Conservation (phyloP, 164 flowering plant genomes). For the Dillenia suffruticosa region DNA sequence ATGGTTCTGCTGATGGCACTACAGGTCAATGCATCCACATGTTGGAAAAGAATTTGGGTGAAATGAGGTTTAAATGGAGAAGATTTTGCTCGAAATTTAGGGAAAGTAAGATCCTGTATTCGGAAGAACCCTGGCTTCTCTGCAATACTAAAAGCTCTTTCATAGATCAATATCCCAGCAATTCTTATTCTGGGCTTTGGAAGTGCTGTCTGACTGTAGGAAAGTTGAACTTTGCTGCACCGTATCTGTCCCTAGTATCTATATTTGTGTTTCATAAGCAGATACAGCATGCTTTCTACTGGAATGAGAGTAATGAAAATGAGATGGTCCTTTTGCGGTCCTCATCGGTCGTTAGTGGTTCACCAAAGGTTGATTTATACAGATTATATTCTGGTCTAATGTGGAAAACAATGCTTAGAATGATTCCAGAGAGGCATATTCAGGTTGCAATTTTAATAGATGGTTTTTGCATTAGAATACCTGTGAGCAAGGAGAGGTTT, state of each 20-base stretch:
- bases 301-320: constrained; percentile 15
- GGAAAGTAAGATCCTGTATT: constrained; percentile 21
- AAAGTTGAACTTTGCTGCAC: constrained; percentile 53
- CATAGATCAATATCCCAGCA: constrained; percentile 29
- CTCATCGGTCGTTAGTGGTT: constrained; percentile 19
- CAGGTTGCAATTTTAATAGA: constrained; percentile 56
- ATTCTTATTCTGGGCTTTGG: constrained; percentile 32
- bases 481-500: constrained; percentile 31
- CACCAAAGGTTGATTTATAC: constrained; percentile 19
- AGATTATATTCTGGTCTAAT: constrained; percentile 19
- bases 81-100: constrained; percentile 23
- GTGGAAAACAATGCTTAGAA: constrained; percentile 28
- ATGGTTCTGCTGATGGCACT: constrained; percentile 10
- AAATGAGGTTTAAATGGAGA: constrained; percentile 56
- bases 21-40: constrained; percentile 15
- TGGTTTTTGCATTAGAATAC: constrained; percentile 53
- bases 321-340: constrained; percentile 20
- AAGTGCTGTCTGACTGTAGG: constrained; percentile 56
- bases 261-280: constrained; percentile 39
- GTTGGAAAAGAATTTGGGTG: constrained; percentile 38
- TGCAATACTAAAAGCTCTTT: constrained; percentile 42
- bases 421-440: constrained; percentile 53
- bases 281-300: constrained; percentile 31
- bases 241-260: constrained; percentile 43
- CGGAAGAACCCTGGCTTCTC: constrained; percentile 58